Percentiles rank a stretch among this genome's conserved stretches.
phyloP scores from a whole-genome alignment of 306 rosid genomes.

The peach (Prunus persica) region DNA sequence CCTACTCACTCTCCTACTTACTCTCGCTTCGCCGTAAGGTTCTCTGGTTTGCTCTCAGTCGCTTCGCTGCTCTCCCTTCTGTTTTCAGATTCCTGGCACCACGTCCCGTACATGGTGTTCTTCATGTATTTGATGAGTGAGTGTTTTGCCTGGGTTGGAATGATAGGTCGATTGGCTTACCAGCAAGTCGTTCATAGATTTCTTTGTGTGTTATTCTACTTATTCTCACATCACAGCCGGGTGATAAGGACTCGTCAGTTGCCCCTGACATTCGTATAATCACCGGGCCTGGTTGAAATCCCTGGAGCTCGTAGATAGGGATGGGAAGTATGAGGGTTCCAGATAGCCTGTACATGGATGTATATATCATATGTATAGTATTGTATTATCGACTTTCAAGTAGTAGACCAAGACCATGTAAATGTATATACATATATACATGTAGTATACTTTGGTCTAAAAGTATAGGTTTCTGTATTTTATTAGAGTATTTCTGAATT shows the following conservation, averaged over 20 bases:
- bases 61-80: neutral
- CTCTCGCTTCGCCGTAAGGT: neutral
- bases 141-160: neutral
- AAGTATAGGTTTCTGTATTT: no score
- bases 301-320: no score
- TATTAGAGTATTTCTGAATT: no score
- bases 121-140: neutral
- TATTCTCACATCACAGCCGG: neutral
- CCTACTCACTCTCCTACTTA: neutral
- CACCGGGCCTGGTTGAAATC: no score
- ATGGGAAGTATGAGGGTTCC: no score
- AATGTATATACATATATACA: no score
- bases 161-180: neutral
- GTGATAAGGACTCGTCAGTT: neutral
- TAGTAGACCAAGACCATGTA: no score
- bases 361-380: no score
- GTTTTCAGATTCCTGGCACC: neutral
- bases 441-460: no score
- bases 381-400: no score
- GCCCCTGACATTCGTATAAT: conserved; percentile 17
- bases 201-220: neutral
- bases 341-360: no score
- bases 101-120: neutral
- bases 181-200: neutral
- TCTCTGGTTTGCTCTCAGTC: neutral